Percentiles rank a stretch among this genome's conserved stretches.
Conservation (phyloP, 768 basidiomycete genomes). For the Lentinula guzmanii region DNA sequence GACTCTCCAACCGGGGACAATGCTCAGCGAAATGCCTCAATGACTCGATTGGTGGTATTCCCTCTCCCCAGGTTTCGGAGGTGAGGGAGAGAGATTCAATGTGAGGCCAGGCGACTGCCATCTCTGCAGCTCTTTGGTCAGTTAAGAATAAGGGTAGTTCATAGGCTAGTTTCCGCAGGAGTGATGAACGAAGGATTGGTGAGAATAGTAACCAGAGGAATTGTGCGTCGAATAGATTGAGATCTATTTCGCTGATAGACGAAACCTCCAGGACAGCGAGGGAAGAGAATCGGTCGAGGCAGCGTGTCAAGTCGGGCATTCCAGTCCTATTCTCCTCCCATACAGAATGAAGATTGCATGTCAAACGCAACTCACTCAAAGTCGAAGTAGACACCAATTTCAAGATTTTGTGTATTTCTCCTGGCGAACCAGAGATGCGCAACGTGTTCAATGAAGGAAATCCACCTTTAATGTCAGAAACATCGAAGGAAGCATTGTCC, state of each 20-base stretch:
- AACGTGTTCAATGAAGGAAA: neutral
- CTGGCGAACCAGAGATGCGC: neutral
- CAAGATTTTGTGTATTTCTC: neutral
- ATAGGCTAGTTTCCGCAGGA: neutral
- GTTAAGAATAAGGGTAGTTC: neutral
- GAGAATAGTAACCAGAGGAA: conserved; percentile 1
- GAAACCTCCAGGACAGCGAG: neutral
- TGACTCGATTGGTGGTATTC: neutral
- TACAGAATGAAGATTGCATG: neutral
- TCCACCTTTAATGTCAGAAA: neutral
- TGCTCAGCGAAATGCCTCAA: neutral
- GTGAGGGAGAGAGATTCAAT: neutral
- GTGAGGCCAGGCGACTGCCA: neutral
- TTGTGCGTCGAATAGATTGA: neutral
- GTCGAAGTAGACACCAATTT: neutral
- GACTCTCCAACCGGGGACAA: neutral
- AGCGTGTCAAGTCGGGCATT: neutral
- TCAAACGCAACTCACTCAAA: neutral
- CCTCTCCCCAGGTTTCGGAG: neutral
- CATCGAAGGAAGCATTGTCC: neutral
- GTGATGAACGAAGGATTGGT: neutral
- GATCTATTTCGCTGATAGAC: neutral
- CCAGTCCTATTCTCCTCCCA: neutral
- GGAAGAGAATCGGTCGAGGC: conserved; percentile 1
- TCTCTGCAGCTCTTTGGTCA: neutral